Base-by-base conservation (phyloP, 78 protist genomes). In the Protostelium mycophagum region DNA sequence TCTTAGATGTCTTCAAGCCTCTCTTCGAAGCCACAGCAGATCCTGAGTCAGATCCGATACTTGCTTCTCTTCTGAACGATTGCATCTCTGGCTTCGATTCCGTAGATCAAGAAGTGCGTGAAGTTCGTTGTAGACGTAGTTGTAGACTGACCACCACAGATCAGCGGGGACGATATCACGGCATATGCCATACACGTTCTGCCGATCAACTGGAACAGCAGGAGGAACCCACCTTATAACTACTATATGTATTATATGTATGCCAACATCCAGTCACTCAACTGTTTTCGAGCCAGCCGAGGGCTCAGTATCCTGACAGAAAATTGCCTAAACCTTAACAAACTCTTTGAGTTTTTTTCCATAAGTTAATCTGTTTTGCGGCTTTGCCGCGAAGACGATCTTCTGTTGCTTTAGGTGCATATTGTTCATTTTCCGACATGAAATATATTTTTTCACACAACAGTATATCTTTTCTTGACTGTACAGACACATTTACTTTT, bases 31-130 rank as follows among this genome's bases (percentile, higher is more conserved):
- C 90, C 29, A 94, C 98, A 34, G 36, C 85, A 35, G 90, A 98
- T 90, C 98, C 99, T 25, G 34, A 35, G 25, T 35, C 87, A 28
- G 89, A 97, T 89, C 97, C 98, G 1, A 88, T 95, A 83, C 93
- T 96, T 36, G 90, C 38, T 84, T 36, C 37, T 88, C 88, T 93
- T 86, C 92, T 93, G 25, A 91, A 95, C 92, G 95, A 95, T 16
- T 51, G 73, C 85, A 93, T 98, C 37, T 96, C 95, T 23, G 99
- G 98, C 51, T 98, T 99, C 85, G 99, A 99, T 91, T 87, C 93
- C 36, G 99, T 99, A 0, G 99, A 98, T 83, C 99, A 99, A 93
- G 99, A 99, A 88, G 73, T 51, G 73, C 5, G 73, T 5, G 73
- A 16, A 51, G 5, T 25, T 51, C 73, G 73, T 16, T 51, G 73